Evolutionary conservation across 1,284 basidiomycete genomes (phyloP).

Genomic region (Leccinum ponderosum): DNA sequence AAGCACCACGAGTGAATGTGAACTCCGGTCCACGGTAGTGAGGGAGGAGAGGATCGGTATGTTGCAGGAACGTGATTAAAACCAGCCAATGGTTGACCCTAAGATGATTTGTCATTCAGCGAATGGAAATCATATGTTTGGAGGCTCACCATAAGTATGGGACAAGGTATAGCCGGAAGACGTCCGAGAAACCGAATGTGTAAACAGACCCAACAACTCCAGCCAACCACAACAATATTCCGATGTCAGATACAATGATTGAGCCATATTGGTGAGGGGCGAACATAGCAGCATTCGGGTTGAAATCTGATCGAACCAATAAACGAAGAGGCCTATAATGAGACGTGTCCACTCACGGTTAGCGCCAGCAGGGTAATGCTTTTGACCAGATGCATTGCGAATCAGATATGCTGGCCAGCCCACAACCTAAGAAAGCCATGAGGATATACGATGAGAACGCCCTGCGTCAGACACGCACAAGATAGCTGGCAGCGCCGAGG

Average conservation of each 20-base stretch:
- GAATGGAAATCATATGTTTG: not conserved
- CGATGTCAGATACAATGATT: slow-evolving; percentile 85
- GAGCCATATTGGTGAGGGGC: slow-evolving; percentile 79
- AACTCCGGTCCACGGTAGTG: slow-evolving; percentile 93
- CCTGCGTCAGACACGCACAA: slow-evolving; percentile 47
- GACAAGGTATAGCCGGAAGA: slow-evolving; percentile 82
- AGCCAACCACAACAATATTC: slow-evolving; percentile 73
- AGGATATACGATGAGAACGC: not conserved
- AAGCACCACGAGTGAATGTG: slow-evolving; percentile 94
- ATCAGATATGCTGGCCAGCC: slow-evolving; percentile 92
- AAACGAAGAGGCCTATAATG: not conserved
- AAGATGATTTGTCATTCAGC: slow-evolving; percentile 3
- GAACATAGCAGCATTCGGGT: slow-evolving; percentile 83
- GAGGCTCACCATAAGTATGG: slow-evolving; percentile 83
- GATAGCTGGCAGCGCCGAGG: slow-evolving; percentile 64
- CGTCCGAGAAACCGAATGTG: slow-evolving; percentile 71
- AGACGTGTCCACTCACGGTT: slow-evolving; percentile 65
- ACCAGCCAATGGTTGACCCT: slow-evolving; percentile 90
- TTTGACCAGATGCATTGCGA: slow-evolving; percentile 88
- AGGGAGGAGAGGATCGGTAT: slow-evolving; percentile 93
- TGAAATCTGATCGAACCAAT: slow-evolving; percentile 63
- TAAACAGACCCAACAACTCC: slow-evolving; percentile 62
- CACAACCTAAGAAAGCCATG: slow-evolving; percentile 47
- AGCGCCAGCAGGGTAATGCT: slow-evolving; percentile 77
- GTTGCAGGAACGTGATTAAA: slow-evolving; percentile 93